Base-by-base conservation (phyloP, 1,139 yeast genomes). In the Pichiaceae sp. region DNA sequence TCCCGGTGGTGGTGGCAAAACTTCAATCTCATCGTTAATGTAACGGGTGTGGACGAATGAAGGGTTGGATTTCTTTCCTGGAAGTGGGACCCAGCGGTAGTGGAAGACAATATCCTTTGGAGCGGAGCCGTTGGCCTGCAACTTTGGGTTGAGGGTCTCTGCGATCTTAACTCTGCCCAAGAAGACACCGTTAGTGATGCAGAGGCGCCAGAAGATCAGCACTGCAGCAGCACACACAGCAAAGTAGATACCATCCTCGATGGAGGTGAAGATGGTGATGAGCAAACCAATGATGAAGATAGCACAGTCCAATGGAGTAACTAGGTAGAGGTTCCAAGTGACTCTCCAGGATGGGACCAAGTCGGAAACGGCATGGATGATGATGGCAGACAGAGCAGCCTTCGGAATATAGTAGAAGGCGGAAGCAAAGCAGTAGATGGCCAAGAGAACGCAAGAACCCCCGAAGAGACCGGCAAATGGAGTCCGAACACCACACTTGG, bases 281-380 rank as follows among this genome's bases (percentile, higher is more conserved):
- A 89, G 53, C 12, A 89, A 85, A 29, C 89, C 87, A 43, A 78
- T 72, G 6, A 87, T 34, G 61, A 86, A 89, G 37, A 87, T 81
- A 31, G 78, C 71, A 50, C 74, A 73, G 59, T 89, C 96, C 15
- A 84, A 42, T 8, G 96, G 96, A 39, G 78, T 66, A 44, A 82
- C 70, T 45, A 68, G 70, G 84, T 86, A 87, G 60, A 86, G 75
- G 51, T 70, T 75, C 72, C 75, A 76, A 11, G 95, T 75, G 3
- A 79, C 72, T 49, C 72, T 71, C 54, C 79, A 86, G 38, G 76
- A 70, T 4, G 95, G 82, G 46, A 87, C 65, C 57, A 89, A 72
- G 62, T 87, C 96, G 33, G 84, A 75, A 18, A 89, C 97, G n/a
- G 96, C 96, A 59, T 89, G 96, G 51, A 89, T 89, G 49, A 89